A percentile compares a stretch with the other conserved stretches of the same genome.
These are phyloP conservation scores for Kodamaea sagamina DNA, from an alignment of 805 yeast genomes.

Conservation along the genomic window DNA sequence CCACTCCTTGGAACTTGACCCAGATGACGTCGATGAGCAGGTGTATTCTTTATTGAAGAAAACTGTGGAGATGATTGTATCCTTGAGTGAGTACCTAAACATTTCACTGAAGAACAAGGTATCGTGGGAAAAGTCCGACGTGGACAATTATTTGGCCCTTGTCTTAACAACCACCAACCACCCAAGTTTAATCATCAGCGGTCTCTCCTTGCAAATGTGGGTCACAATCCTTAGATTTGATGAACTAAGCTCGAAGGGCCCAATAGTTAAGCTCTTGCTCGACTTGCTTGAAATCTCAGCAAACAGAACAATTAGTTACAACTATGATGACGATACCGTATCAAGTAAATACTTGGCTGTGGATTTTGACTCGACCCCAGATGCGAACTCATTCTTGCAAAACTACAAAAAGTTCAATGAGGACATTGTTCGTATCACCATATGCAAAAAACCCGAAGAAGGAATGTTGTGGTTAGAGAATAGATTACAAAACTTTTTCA, in stretches of 20 bases:
- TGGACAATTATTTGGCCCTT: slow-evolving; percentile 66
- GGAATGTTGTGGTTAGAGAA: slow-evolving; percentile 81
- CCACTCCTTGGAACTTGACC: slow-evolving; percentile 56
- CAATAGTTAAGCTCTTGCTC: slow-evolving; percentile 59
- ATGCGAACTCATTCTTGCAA: slow-evolving; percentile 69
- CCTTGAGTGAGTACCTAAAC: slow-evolving; percentile 75
- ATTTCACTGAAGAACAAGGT: slow-evolving; percentile 43
- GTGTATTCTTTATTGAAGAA: slow-evolving; percentile 82
- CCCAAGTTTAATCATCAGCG: slow-evolving; percentile 85
- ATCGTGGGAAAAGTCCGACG: slow-evolving; percentile 59
- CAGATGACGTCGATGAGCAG: slow-evolving; percentile 76
- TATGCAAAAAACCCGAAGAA: slow-evolving; percentile 82
- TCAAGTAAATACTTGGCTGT: slow-evolving; percentile 70
- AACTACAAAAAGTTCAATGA: slow-evolving; percentile 84
- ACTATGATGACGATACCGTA: slow-evolving; percentile 62
- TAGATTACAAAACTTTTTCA: slow-evolving; percentile 70
- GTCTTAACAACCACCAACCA: slow-evolving; percentile 81
- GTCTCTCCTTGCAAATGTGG: slow-evolving; percentile 92
- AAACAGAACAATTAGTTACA: slow-evolving; percentile 73
- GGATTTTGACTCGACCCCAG: slow-evolving; percentile 88
- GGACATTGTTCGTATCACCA: slow-evolving; percentile 84
- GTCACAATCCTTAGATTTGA: slow-evolving; percentile 84
- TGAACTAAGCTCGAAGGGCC: slow-evolving; percentile 59
- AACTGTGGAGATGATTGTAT: slow-evolving; percentile 90
- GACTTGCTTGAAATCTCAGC: slow-evolving; percentile 75